Evolutionary conservation across 2,329 filamentous ascomycete species (phyloP).

Genomic region (Aspergillus ochraceus): DNA sequence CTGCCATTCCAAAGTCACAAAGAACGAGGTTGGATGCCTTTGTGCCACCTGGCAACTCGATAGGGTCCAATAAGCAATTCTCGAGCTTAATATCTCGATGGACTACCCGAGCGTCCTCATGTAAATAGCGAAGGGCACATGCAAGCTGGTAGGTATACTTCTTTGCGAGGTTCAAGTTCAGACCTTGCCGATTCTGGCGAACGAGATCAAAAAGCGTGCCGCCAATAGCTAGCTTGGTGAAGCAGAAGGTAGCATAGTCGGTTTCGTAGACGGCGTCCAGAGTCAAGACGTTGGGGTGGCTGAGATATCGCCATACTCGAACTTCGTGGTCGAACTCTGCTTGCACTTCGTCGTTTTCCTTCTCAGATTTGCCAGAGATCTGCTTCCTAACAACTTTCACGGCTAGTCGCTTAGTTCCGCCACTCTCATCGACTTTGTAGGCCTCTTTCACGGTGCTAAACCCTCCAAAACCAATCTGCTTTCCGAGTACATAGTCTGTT

Average conservation of each 20-base stretch:
- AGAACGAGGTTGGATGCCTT: constrained; percentile 60
- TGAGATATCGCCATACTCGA: constrained; percentile 65
- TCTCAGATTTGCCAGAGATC: constrained; percentile 55
- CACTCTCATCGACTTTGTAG: constrained; percentile 59
- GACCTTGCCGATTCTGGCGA: constrained; percentile 54
- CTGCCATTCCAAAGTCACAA: constrained; percentile 70
- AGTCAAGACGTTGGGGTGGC: constrained; percentile 62
- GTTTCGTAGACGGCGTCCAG: constrained; percentile 66
- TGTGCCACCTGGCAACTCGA: constrained; percentile 46
- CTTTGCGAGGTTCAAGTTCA: constrained; percentile 54
- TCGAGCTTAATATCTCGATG: constrained; percentile 70
- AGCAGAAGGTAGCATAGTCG: constrained; percentile 68
- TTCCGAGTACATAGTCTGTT: constrained; percentile 66
- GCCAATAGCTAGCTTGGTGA: constrained; percentile 63
- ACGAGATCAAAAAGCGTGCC: constrained; percentile 66
- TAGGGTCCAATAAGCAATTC: constrained; percentile 64
- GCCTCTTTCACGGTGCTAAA: constrained; percentile 69
- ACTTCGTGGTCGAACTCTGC: constrained; percentile 70
- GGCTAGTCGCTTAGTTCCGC: constrained; percentile 54
- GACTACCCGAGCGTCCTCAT: constrained; percentile 66
- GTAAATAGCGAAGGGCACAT: constrained; percentile 64
- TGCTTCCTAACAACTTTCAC: constrained; percentile 68
- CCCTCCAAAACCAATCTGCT: constrained; percentile 64
- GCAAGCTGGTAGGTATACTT: constrained; percentile 65
- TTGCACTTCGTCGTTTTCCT: constrained; percentile 65